phyloP scores from a whole-genome alignment of 169 alveolate species.

The Amoebophrya sp. region DNA sequence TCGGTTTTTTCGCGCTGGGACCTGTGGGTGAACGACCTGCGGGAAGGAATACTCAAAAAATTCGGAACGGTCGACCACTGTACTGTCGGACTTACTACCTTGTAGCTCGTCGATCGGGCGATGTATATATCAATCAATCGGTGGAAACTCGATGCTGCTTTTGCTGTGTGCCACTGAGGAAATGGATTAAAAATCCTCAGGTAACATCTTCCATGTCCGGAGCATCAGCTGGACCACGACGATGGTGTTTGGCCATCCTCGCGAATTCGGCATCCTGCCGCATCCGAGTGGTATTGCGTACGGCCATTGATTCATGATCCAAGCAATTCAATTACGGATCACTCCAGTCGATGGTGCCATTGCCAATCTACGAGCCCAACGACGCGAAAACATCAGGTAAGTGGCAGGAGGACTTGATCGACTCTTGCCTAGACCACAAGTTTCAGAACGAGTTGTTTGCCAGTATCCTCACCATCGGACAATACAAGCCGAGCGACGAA shows the following conservation, averaged over 20 bases:
- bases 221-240: background rate
- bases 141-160: no score
- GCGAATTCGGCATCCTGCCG: background rate
- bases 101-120: no score
- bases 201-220: background rate
- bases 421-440: background rate
- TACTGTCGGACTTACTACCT: no score
- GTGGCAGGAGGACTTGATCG: background rate
- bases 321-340: no score
- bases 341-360: no score
- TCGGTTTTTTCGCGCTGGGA: background rate
- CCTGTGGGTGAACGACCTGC: background rate
- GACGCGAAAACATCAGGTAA: background rate
- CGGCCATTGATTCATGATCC: no score
- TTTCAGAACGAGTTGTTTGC: background rate
- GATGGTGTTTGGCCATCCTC: background rate
- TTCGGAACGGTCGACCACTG: background rate
- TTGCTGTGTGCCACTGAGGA: no score
- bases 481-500: background rate
- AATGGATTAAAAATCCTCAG: no score
- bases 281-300: background rate
- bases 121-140: no score
- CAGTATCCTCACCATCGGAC: background rate
- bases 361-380: no score
- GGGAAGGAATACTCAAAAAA: background rate